phyloP scores from a whole-genome alignment of 2,329 filamentous ascomycete genomes.

The Dothideomycetes sp. region DNA sequence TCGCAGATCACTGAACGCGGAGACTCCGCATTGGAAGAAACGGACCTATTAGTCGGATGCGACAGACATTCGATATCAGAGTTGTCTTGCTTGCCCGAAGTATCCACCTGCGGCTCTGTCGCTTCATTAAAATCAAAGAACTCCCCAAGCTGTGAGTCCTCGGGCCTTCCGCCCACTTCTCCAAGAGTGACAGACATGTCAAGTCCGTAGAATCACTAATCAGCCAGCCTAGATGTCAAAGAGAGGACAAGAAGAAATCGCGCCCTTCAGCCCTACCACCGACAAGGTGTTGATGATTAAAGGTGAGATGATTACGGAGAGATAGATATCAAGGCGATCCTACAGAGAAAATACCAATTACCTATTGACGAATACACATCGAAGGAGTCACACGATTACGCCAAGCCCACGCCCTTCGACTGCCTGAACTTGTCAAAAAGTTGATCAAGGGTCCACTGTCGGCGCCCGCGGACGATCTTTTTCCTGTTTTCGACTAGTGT shows the following conservation, averaged over 20 bases:
- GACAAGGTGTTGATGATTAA: background rate
- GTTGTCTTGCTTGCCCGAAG: background rate
- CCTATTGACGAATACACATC: background rate
- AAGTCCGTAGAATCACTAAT: background rate
- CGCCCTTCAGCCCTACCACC: background rate
- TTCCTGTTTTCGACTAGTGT: too few species aligned
- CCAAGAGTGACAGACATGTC: background rate
- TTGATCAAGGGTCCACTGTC: background rate
- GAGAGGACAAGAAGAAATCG: background rate
- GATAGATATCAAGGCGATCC: background rate
- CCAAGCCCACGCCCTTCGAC: background rate
- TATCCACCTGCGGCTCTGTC: background rate
- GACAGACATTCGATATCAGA: conserved; percentile 3
- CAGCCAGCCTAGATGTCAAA: background rate
- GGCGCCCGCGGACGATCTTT: too few species aligned
- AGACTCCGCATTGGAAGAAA: background rate
- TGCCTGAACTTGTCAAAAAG: background rate
- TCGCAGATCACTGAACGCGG: background rate
- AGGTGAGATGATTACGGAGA: background rate
- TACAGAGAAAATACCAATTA: background rate
- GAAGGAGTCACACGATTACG: background rate
- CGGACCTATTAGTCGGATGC: conserved; percentile 1
- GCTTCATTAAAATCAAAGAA: conserved; percentile 10
- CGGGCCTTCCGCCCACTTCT: background rate
- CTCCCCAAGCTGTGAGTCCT: conserved; percentile 8